A percentile compares a stretch with the other conserved stretches of the same genome.
Evolutionary conservation across 306 rosid species (phyloP).

Genomic region (Quercus wislizeni): DNA sequence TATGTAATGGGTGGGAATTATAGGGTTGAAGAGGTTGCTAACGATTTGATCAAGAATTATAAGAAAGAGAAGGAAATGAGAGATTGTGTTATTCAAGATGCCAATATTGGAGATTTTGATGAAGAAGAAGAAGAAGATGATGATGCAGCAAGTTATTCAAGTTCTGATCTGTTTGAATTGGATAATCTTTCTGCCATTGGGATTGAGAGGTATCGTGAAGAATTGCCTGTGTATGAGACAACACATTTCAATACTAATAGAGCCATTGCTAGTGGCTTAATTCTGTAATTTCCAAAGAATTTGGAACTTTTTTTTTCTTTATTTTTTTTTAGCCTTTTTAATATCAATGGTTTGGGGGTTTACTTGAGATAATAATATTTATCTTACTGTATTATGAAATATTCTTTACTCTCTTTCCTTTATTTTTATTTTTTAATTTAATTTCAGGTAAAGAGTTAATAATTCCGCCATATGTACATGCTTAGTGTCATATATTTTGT

Average conservation of each 20-base stretch:
- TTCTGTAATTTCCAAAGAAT: slow-evolving; percentile 54
- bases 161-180: slow-evolving; percentile 97
- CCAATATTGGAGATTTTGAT: slow-evolving; percentile 18
- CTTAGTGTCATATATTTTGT: too few species aligned
- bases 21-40: slow-evolving; percentile 57
- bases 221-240: slow-evolving; percentile 93
- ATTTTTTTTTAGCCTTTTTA: slow-evolving; percentile 9
- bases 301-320: slow-evolving; percentile 11
- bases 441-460: slow-evolving; percentile 18
- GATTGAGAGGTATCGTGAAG: slow-evolving; percentile 82
- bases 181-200: slow-evolving; percentile 83
- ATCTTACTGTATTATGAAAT: slow-evolving; percentile 18
- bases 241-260: slow-evolving; percentile 77
- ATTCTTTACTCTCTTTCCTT: slow-evolving; percentile 8
- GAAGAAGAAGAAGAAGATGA: slow-evolving; percentile 32
- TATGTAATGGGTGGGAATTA: slow-evolving; percentile 52
- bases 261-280: slow-evolving; percentile 76
- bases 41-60: slow-evolving; percentile 55
- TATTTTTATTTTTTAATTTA: neutral
- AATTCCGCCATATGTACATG: neutral
- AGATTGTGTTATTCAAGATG: slow-evolving; percentile 16
- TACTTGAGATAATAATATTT: slow-evolving; percentile 50
- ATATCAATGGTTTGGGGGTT: slow-evolving; percentile 61
- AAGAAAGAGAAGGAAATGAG: slow-evolving; percentile 48
- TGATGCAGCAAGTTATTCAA: slow-evolving; percentile 71